phyloP scores from a whole-genome alignment of 2,329 filamentous ascomycete genomes.

The Ophiostoma quercus region DNA sequence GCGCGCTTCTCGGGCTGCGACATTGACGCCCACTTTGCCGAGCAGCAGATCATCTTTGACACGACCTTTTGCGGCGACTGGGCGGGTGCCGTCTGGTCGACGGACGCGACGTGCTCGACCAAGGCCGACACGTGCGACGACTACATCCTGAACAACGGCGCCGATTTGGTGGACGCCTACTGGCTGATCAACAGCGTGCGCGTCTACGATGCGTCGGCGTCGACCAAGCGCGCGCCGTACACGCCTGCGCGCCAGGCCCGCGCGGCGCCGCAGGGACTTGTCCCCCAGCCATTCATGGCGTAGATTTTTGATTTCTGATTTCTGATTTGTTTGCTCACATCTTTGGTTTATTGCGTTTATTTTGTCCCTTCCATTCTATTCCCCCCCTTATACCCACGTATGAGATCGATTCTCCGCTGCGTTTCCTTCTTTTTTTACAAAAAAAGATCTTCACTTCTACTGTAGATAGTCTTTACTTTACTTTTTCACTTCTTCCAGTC shows the following conservation, averaged over 20 bases:
- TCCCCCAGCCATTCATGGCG: slow-evolving; percentile 21
- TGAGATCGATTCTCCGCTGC: background rate
- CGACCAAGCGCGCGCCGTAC: slow-evolving; percentile 15
- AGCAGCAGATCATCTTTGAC: slow-evolving; percentile 73
- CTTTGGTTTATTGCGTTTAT: slow-evolving; percentile 13
- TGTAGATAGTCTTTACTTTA: slow-evolving; percentile 15
- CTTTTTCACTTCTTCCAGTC: background rate
- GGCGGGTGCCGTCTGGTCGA: slow-evolving; percentile 66
- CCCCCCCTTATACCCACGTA: slow-evolving; percentile 10
- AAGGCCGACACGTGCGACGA: slow-evolving; percentile 62
- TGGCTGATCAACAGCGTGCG: slow-evolving; percentile 71
- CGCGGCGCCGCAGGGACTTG: background rate
- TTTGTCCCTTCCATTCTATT: slow-evolving; percentile 4
- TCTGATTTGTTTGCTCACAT: background rate
- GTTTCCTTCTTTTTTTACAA: background rate
- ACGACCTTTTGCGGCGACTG: slow-evolving; percentile 85
- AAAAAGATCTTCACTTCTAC: background rate
- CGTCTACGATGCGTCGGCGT: slow-evolving; percentile 47
- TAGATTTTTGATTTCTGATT: slow-evolving; percentile 10
- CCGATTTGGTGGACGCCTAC: slow-evolving; percentile 65
- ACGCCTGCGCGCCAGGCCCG: background rate
- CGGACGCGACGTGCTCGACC: slow-evolving; percentile 52
- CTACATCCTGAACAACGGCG: slow-evolving; percentile 66
- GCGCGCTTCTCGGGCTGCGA: slow-evolving; percentile 69
- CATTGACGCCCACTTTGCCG: slow-evolving; percentile 62